Evolutionary conservation across 83 land plant species (phyloP).

Genomic region (Picea abies): DNA sequence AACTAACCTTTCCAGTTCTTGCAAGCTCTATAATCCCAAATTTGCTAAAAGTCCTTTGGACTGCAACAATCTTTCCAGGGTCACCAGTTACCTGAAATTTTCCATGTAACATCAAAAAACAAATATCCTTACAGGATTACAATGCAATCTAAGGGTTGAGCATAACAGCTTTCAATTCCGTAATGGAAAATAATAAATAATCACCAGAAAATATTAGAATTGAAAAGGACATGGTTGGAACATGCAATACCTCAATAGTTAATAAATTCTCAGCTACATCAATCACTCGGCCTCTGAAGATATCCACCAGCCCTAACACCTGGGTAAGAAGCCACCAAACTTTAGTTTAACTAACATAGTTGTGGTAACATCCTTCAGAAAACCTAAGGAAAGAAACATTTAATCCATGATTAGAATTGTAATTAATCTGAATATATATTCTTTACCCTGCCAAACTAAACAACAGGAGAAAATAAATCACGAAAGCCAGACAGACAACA

Average conservation of each 20-base stretch:
- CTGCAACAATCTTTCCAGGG: conserved; percentile 93
- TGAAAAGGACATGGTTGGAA: neutral
- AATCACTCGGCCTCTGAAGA: conserved; percentile 89
- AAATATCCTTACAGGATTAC: neutral
- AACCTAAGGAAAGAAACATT: neutral
- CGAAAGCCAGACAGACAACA: neutral
- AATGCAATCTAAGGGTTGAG: neutral
- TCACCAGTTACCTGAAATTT: conserved; percentile 91
- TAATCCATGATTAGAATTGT: no score
- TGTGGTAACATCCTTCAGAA: neutral
- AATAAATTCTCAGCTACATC: conserved; percentile 87
- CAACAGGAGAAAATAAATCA: neutral
- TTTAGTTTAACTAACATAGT: neutral
- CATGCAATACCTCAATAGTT: conserved; percentile 80
- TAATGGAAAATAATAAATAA: neutral
- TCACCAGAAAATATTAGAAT: neutral
- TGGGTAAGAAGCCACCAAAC: conserved; percentile 18
- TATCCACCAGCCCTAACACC: conserved; percentile 91
- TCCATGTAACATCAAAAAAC: neutral
- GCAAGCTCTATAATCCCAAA: conserved; percentile 97
- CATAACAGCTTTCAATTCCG: neutral
- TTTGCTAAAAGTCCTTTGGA: conserved; percentile 69
- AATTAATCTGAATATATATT: no score
- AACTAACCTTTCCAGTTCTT: conserved; percentile 89
- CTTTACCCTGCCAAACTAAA: no score